These are phyloP conservation scores for Gynostemma pentaphyllum DNA, from an alignment of 306 rosid species.

Conservation along the genomic window DNA sequence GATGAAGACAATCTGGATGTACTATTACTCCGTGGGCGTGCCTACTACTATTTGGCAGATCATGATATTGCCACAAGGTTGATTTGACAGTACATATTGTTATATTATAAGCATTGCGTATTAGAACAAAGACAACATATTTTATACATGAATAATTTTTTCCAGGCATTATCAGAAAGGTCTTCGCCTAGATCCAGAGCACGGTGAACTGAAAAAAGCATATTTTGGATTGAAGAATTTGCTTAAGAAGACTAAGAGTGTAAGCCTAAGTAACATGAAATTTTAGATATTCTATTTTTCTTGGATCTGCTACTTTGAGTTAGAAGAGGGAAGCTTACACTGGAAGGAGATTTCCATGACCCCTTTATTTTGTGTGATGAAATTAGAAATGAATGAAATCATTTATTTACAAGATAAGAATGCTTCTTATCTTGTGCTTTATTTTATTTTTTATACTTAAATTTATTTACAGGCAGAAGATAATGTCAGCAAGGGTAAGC, in stretches of 20 bases:
- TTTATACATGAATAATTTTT: constrained; percentile 4
- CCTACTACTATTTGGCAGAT: constrained; percentile 94
- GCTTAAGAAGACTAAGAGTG: constrained; percentile 83
- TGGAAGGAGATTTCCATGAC: background rate
- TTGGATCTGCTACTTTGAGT: background rate
- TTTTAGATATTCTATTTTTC: background rate
- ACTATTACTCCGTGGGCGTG: constrained; percentile 81
- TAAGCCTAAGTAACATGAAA: constrained; percentile 23
- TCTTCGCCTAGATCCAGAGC: constrained; percentile 97
- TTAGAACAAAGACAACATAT: background rate
- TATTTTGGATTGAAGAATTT: constrained; percentile 90
- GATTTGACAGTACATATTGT: constrained; percentile 13
- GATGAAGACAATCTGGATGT: constrained; percentile 82
- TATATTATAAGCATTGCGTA: background rate
- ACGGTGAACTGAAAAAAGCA: constrained; percentile 77
- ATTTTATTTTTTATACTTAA: constrained; percentile 12
- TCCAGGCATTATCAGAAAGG: constrained; percentile 95
- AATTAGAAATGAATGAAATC: background rate
- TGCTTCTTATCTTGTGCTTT: constrained; percentile 4
- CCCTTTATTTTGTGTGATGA: background rate
- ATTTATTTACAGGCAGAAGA: constrained; percentile 70
- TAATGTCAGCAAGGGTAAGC: constrained; percentile 76
- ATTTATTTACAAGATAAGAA: no score
- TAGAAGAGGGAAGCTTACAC: background rate
- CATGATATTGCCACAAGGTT: constrained; percentile 93